Evolutionary conservation across 768 basidiomycete species (phyloP).

Genomic region (Pisolithus albus): DNA sequence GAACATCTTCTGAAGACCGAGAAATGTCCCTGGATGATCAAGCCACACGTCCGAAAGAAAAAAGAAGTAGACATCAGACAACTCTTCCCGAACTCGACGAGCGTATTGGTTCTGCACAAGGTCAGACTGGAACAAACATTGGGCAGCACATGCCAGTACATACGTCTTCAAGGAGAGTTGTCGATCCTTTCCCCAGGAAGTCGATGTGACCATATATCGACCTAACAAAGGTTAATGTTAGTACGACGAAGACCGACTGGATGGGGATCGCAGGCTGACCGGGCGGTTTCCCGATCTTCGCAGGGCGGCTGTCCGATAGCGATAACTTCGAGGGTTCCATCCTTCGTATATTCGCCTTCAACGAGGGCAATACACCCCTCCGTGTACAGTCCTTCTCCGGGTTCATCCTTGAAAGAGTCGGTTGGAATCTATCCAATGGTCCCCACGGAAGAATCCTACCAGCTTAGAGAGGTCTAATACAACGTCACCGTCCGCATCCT

Average conservation of each 20-base stretch:
- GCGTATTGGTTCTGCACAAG: slow-evolving; percentile 49
- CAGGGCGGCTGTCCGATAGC: slow-evolving; percentile 98
- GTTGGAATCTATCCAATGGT: neutral
- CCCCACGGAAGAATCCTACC: slow-evolving; percentile 33
- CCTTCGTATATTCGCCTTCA: slow-evolving; percentile 94
- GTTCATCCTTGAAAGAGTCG: slow-evolving; percentile 53
- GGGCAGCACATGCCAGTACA: slow-evolving; percentile 16
- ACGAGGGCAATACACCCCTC: slow-evolving; percentile 94
- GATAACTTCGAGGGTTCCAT: slow-evolving; percentile 79
- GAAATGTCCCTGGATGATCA: slow-evolving; percentile 77
- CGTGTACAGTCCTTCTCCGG: slow-evolving; percentile 92
- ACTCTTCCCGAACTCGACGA: slow-evolving; percentile 57
- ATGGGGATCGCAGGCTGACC: slow-evolving; percentile 39
- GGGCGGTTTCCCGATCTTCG: slow-evolving; percentile 76
- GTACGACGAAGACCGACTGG: neutral
- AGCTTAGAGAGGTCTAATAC: slow-evolving; percentile 83
- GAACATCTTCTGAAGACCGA: slow-evolving; percentile 77
- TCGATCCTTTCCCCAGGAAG: slow-evolving; percentile 91
- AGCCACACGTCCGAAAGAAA: slow-evolving; percentile 95
- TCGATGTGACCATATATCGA: slow-evolving; percentile 96
- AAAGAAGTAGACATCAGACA: slow-evolving; percentile 79
- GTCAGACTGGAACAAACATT: slow-evolving; percentile 1
- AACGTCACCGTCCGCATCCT: slow-evolving; percentile 89
- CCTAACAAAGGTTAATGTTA: slow-evolving; percentile 34
- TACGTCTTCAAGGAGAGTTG: slow-evolving; percentile 88